A percentile compares a stretch with the other conserved stretches of the same genome.
These are phyloP conservation scores for Oldenlandia corymbosa DNA, from an alignment of 257 asterid species.

Conservation along the genomic window DNA sequence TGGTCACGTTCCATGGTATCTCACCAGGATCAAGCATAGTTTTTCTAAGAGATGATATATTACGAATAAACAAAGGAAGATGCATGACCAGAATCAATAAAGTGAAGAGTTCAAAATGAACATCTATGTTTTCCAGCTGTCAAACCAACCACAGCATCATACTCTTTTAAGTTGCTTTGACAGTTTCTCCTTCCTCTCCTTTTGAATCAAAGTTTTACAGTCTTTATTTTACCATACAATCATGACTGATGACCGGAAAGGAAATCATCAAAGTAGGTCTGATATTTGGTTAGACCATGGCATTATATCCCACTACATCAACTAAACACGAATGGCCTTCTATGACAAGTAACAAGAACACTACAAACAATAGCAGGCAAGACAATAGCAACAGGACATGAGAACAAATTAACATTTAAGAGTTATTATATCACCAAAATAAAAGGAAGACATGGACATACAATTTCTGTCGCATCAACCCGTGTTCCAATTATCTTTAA, in stretches of 20 bases:
- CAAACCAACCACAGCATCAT: not conserved
- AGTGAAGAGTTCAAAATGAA: not conserved
- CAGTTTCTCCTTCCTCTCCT: not conserved
- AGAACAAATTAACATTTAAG: not conserved
- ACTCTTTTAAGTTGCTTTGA: not conserved
- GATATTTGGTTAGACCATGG: too few species aligned
- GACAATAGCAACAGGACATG: not conserved
- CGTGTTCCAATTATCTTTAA: conserved; percentile 46
- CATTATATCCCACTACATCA: not conserved
- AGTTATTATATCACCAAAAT: too few species aligned
- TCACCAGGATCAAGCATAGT: not conserved
- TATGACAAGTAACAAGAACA: not conserved
- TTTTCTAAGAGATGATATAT: not conserved
- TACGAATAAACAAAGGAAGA: not conserved
- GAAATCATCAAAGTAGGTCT: too few species aligned
- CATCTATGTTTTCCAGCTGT: not conserved
- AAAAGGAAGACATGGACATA: conserved; percentile 29
- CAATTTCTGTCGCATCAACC: conserved; percentile 80
- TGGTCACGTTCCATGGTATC: not conserved
- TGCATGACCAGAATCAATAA: not conserved
- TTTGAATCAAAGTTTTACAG: not conserved
- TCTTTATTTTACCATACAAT: too few species aligned
- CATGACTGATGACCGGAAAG: too few species aligned
- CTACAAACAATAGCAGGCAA: not conserved
- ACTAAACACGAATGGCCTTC: not conserved